phyloP scores from a whole-genome alignment of 129 eudicot species.

The Scalesia atractyloides region DNA sequence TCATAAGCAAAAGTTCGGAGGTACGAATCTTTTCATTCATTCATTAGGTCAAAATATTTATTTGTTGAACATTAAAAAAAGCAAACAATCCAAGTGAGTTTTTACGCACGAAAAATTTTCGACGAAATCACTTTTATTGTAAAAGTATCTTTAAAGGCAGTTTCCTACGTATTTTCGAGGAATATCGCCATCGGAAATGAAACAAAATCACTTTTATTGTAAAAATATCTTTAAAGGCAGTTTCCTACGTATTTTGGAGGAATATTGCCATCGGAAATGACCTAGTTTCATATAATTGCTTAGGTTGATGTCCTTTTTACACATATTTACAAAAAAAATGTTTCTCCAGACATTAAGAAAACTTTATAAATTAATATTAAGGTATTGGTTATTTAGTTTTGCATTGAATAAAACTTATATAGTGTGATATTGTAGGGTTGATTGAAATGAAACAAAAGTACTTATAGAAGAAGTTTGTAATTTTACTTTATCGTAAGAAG shows the following conservation, averaged over 20 bases:
- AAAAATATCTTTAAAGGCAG: too few species aligned
- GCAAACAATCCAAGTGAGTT: background rate
- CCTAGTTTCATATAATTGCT: too few species aligned
- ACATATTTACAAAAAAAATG: too few species aligned
- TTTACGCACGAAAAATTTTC: background rate
- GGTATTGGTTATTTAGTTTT: background rate
- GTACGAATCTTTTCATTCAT: conserved; percentile 22
- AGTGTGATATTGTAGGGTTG: background rate
- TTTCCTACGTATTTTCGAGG: too few species aligned
- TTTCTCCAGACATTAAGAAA: background rate
- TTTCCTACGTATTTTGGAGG: too few species aligned
- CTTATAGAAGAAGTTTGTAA: background rate
- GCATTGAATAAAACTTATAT: background rate
- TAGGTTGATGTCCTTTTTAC: too few species aligned
- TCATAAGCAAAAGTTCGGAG: background rate
- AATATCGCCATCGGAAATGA: too few species aligned
- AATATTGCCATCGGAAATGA: too few species aligned
- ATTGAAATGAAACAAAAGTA: background rate
- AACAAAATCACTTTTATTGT: background rate
- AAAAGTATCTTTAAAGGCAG: too few species aligned
- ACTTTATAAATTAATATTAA: background rate
- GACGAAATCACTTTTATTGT: background rate
- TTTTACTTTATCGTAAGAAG: background rate
- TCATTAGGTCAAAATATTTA: background rate
- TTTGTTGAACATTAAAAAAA: background rate